Evolutionary conservation across 192 early-diverging fungal species (phyloP).

Genomic region (Fimicolochytrium jonesii): DNA sequence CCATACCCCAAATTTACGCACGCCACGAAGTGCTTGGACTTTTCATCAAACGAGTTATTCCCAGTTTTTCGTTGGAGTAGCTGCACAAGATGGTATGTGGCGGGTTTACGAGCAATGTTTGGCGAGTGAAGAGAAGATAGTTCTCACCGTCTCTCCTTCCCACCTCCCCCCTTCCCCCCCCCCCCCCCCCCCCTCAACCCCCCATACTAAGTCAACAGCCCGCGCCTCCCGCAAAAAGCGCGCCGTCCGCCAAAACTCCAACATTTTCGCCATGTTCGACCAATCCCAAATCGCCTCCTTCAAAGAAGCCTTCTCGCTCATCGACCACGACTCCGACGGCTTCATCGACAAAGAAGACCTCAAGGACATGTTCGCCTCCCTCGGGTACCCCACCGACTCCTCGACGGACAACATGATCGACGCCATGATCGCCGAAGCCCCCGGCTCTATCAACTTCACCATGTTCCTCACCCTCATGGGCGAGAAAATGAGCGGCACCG

Average conservation of each 20-base stretch:
- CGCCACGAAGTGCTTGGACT: too few species aligned
- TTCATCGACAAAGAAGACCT: constrained; percentile 91
- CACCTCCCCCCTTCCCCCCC: too few species aligned
- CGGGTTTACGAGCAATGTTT: too few species aligned
- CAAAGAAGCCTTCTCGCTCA: constrained; percentile 94
- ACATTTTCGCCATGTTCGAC: constrained; percentile 98
- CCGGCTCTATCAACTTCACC: constrained; percentile 86
- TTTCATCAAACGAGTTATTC: too few species aligned
- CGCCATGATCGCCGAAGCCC: constrained; percentile 85
- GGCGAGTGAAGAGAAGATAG: too few species aligned
- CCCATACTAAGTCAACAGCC: constrained; percentile 10
- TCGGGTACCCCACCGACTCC: constrained; percentile 61
- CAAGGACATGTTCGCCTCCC: constrained; percentile 77
- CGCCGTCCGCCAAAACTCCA: constrained; percentile 89
- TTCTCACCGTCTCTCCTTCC: too few species aligned
- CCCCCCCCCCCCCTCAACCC: too few species aligned
- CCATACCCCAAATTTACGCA: too few species aligned
- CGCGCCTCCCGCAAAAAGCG: constrained; percentile 64
- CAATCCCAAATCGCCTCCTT: constrained; percentile 93
- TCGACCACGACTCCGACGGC: constrained; percentile 90
- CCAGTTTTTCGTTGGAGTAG: too few species aligned
- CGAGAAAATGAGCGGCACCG: constrained; percentile 86
- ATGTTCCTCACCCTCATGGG: constrained; percentile 96
- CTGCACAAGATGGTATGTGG: too few species aligned
- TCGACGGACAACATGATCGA: constrained; percentile 75